Conservation (phyloP, 2,329 filamentous ascomycete species). For the Gaeumannomyces tritici region DNA sequence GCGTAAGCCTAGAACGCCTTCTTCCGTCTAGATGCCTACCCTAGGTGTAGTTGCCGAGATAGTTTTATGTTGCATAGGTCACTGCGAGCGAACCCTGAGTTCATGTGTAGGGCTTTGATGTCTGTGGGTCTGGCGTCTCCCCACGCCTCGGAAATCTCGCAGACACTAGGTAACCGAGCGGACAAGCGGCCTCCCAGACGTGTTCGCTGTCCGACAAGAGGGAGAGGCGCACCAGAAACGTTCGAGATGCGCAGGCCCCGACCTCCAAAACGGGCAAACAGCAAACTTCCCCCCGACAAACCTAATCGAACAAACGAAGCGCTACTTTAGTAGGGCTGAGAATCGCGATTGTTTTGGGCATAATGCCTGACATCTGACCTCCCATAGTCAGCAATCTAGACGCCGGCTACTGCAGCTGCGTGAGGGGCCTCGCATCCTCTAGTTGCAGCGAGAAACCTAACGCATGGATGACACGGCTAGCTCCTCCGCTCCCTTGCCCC, state of each 20-base stretch:
- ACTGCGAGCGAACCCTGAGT: too few relatives aligned
- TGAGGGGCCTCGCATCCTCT: neutral
- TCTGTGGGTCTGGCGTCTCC: neutral
- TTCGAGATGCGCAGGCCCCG: neutral
- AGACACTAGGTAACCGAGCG: neutral
- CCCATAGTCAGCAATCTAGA: neutral
- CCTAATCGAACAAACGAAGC: neutral
- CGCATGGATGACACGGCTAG: neutral
- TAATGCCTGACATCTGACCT: neutral
- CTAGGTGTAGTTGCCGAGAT: rapidly evolving
- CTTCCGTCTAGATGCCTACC: too few relatives aligned
- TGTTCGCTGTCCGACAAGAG: neutral
- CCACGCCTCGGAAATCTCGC: neutral
- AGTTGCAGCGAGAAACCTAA: neutral
- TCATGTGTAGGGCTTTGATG: too few relatives aligned
- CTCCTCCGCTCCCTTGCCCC: neutral
- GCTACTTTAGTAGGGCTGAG: neutral
- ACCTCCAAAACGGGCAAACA: neutral
- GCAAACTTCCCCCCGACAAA: neutral
- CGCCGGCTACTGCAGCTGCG: neutral
- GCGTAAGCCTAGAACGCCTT: too few relatives aligned
- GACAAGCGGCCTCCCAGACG: neutral
- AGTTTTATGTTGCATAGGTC: too few relatives aligned
- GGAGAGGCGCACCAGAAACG: neutral
- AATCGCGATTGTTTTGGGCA: neutral